Evolutionary conservation across 1,284 basidiomycete genomes (phyloP).

Genomic region (Ganoderma sinense): DNA sequence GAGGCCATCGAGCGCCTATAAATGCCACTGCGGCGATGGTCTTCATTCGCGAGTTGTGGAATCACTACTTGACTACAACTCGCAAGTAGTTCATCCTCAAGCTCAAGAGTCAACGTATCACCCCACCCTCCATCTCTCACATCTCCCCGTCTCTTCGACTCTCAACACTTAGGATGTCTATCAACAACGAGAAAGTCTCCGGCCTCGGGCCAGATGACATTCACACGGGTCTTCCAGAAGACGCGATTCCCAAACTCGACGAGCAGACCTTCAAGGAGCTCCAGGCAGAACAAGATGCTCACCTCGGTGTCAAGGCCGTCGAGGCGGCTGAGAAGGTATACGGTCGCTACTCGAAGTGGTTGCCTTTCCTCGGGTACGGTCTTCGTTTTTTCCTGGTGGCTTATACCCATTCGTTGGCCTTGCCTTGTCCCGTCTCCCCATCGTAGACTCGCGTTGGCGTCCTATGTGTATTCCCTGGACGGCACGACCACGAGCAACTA

Average conservation of each 20-base stretch:
- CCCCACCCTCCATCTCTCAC: background rate
- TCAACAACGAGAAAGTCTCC: conserved; percentile 19
- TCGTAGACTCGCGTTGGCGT: conserved; percentile 66
- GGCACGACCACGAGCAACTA: conserved; percentile 74
- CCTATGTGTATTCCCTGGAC: conserved; percentile 83
- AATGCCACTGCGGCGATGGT: too few species aligned
- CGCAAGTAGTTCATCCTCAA: too few species aligned
- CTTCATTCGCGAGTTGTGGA: too few species aligned
- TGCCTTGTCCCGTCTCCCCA: background rate
- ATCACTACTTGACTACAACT: too few species aligned
- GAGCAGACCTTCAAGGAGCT: conserved; percentile 14
- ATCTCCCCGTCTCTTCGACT: background rate
- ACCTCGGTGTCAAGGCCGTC: conserved; percentile 57
- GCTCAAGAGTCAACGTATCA: too few species aligned
- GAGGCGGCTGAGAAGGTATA: conserved; percentile 62
- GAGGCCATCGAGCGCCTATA: too few species aligned
- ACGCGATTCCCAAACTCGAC: conserved; percentile 24
- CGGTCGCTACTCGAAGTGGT: conserved; percentile 64
- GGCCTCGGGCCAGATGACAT: background rate
- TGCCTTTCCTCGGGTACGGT: conserved; percentile 66
- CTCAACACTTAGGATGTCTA: conserved; percentile 9
- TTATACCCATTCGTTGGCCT: background rate
- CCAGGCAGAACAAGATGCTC: conserved; percentile 42
- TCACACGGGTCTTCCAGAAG: conserved; percentile 19
- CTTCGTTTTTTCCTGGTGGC: background rate